Conservation (phyloP, 1,139 yeast species). For the Debaryomycetaceae sp. region DNA sequence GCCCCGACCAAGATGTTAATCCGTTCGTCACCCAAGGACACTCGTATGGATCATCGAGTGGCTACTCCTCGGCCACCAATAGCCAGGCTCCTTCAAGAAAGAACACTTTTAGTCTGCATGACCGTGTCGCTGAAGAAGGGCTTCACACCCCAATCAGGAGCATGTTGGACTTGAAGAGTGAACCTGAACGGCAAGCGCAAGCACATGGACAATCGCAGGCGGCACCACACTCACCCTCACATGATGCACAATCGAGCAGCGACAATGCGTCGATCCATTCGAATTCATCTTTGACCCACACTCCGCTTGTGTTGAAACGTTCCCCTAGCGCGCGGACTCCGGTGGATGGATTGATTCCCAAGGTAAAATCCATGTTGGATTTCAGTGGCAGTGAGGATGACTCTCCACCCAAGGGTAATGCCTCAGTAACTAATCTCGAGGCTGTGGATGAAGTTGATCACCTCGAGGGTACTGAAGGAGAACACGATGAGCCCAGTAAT, state of each 20-base stretch:
- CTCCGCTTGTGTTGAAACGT: constrained; percentile 10
- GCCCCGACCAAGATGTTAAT: constrained; percentile 41
- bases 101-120: constrained; percentile 19
- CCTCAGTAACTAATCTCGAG: constrained; percentile 12
- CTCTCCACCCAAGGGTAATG: not conserved
- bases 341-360: constrained; percentile 9
- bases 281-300: constrained; percentile 23
- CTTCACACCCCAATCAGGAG: constrained; percentile 30
- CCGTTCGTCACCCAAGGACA: constrained; percentile 29
- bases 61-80: constrained; percentile 18
- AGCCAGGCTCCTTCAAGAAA: constrained; percentile 35
- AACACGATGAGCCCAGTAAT: constrained; percentile 3
- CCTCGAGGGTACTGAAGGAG: constrained; percentile 5
- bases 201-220: not conserved
- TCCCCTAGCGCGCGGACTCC: constrained; percentile 4
- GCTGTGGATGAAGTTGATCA: constrained; percentile 19
- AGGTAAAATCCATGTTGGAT: constrained; percentile 15
- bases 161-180: constrained; percentile 34
- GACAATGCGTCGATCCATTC: constrained; percentile 24
- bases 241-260: too few species aligned
- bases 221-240: too few species aligned
- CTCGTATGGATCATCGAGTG: constrained; percentile 15
- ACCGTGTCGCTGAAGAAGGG: constrained; percentile 15
- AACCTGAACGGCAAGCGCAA: constrained; percentile 3
- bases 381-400: constrained; percentile 5